Base-by-base conservation (phyloP, 805 yeast genomes). In the Candida multigemmis region DNA sequence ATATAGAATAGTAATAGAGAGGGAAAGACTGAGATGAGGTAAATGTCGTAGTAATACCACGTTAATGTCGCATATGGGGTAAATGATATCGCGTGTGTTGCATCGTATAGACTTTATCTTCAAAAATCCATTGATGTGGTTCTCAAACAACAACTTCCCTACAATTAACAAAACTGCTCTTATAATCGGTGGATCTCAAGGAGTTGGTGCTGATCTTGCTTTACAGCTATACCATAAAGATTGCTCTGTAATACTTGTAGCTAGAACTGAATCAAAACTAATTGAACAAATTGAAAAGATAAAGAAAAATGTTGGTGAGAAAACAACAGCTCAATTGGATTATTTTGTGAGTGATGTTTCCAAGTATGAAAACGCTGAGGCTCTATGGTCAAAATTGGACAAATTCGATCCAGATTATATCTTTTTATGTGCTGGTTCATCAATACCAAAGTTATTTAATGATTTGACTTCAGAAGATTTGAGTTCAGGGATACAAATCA, bases 121-220 rank as follows among this genome's bases (percentile, higher is more conserved):
- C n/a, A n/a, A n/a, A n/a, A n/a, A n/a, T n/a, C n/a, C n/a, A n/a
- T n/a, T n/a, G 16, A 49, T 50, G 53, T 42, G 43, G 47, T 50
- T 41, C 29, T 41, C 44, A 9, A 33, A 25, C 10, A 21, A 31
- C 4, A 32, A 53, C 18, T 50, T 60, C 26, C 35, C 44, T 19
- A 50, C 70, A 7, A 57, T 65, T 26, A 68, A 68, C 15, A 70
- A 68, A 44, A 47, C 70, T 1, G 86, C 79, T 3, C 65, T 89
- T 11, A 66, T 89, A n/a, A 72, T 94, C 0, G 98, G 98, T 3
- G 97, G 85, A 0, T 85, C 96, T 0, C 98, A 89, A 45, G 98
- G 98, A 0, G 60, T 89, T 1, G 98, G 98, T 0, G 75, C 75
- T 3, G 82, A 79, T 20, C 51, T 89, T 31, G 94, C 94, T 0